phyloP scores from a whole-genome alignment of 768 basidiomycete genomes.

The Baorangia bicolor region DNA sequence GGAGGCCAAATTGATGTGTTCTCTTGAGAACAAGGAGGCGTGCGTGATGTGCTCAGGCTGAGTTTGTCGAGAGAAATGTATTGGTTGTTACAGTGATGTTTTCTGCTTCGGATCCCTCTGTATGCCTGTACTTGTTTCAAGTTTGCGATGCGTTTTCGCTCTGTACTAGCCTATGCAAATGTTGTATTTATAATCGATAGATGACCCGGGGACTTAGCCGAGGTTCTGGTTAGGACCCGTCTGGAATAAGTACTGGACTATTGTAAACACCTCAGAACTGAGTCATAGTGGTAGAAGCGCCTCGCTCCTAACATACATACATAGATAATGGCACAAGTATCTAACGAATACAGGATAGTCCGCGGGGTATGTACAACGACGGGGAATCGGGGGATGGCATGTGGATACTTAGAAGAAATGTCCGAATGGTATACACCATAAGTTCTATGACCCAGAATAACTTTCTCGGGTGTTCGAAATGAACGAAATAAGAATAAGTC shows the following conservation, averaged over 20 bases:
- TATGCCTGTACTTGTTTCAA: slow-evolving; percentile 1
- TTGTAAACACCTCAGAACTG: no score
- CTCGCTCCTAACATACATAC: not conserved
- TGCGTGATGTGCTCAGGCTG: slow-evolving; percentile 90
- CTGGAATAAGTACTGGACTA: no score
- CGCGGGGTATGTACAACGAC: slow-evolving; percentile 10
- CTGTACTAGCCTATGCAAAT: slow-evolving; percentile 14
- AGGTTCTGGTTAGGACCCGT: no score
- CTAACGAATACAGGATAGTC: not conserved
- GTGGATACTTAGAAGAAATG: not conserved
- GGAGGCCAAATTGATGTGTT: slow-evolving; percentile 79
- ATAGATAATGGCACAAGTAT: slow-evolving; percentile 1
- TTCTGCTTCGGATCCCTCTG: slow-evolving; percentile 2
- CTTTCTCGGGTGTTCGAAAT: not conserved
- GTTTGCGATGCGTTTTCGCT: not conserved
- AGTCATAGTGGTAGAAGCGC: not conserved
- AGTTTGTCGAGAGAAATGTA: slow-evolving; percentile 13
- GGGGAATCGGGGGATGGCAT: slow-evolving; percentile 1
- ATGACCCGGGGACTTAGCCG: no score
- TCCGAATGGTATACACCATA: slow-evolving; percentile 16
- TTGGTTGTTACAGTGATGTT: not conserved
- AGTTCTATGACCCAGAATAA: not conserved
- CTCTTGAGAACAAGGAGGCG: slow-evolving; percentile 91
- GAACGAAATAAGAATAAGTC: not conserved
- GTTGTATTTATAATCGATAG: slow-evolving; percentile 21